These are phyloP conservation scores for Alloteropsis semialata DNA, from an alignment of 176 grass and related monocot species.

Conservation along the genomic window DNA sequence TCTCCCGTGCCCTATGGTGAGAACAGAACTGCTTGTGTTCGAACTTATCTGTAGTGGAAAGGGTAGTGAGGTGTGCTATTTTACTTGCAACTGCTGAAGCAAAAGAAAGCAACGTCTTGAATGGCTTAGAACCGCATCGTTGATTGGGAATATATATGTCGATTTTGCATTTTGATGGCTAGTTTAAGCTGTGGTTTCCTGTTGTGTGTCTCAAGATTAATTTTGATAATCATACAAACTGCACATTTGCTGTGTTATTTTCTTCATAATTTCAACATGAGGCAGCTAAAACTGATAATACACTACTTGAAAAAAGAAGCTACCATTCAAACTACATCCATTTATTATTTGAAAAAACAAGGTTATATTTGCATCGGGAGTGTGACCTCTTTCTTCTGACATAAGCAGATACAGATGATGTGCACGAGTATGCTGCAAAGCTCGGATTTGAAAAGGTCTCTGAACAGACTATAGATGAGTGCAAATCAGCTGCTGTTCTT, in stretches of 20 bases:
- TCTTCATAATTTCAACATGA: neutral
- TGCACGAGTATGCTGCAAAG: slow-evolving; percentile 70
- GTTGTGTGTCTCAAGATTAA: neutral
- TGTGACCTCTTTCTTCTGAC: slow-evolving; percentile 39
- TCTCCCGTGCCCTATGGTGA: slow-evolving; percentile 64
- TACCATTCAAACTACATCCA: neutral
- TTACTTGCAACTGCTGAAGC: neutral
- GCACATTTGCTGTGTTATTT: neutral
- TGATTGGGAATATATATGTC: neutral
- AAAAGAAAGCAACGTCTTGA: neutral
- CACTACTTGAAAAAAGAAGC: neutral
- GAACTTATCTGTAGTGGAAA: neutral
- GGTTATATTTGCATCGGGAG: neutral
- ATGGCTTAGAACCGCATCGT: neutral
- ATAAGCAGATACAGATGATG: slow-evolving; percentile 53
- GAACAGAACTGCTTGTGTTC: neutral
- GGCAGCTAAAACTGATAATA: neutral
- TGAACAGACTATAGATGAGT: slow-evolving; percentile 91
- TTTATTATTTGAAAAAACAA: neutral
- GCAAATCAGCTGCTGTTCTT: slow-evolving; percentile 82
- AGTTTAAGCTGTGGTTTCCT: neutral
- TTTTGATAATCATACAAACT: neutral
- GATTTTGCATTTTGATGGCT: neutral
- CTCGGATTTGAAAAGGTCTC: slow-evolving; percentile 85
- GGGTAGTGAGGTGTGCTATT: neutral